These are phyloP conservation scores for Jackrogersella multiformis DNA, from an alignment of 495 filamentous ascomycete species.

Conservation along the genomic window DNA sequence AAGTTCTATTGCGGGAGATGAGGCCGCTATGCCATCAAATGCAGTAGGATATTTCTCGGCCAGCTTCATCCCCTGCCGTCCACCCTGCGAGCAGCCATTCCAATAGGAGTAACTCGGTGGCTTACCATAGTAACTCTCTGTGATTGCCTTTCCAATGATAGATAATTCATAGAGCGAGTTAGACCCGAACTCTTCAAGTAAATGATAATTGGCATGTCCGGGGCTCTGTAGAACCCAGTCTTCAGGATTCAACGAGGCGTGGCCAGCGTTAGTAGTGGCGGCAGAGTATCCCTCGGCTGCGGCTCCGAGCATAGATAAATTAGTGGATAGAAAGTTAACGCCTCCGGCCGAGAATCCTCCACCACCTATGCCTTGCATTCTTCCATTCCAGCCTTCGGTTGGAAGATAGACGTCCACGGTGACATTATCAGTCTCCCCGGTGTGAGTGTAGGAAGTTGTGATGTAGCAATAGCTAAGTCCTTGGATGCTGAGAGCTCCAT, in stretches of 20 bases:
- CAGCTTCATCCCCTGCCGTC: conserved; percentile 54
- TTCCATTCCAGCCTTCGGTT: conserved; percentile 52
- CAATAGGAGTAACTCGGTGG: conserved; percentile 52
- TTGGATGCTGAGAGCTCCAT: conserved; percentile 17
- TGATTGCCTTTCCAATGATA: conserved; percentile 48
- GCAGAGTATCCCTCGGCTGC: conserved; percentile 52
- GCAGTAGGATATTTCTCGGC: conserved; percentile 54
- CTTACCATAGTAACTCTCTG: conserved; percentile 48
- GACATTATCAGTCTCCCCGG: conserved; percentile 50
- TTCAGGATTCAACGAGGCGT: conserved; percentile 24
- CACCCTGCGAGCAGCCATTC: conserved; percentile 56
- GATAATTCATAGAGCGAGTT: conserved; percentile 43
- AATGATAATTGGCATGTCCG: conserved; percentile 51
- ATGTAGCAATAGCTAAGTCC: conserved; percentile 55
- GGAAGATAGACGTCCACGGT: conserved; percentile 53
- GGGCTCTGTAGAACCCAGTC: conserved; percentile 53
- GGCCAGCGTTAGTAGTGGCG: conserved; percentile 55
- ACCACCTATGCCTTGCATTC: conserved; percentile 58
- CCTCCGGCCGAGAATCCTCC: conserved; percentile 52
- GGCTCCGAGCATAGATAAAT: conserved; percentile 43
- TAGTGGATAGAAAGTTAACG: conserved; percentile 1
- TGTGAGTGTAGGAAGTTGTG: conserved; percentile 55
- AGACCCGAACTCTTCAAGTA: conserved; percentile 50
- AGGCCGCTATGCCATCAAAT: conserved; percentile 56
- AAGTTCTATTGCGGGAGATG: conserved; percentile 48